These are phyloP conservation scores for Polygonum maritimum DNA, from an alignment of 148 eudicot genomes.

Conservation along the genomic window DNA sequence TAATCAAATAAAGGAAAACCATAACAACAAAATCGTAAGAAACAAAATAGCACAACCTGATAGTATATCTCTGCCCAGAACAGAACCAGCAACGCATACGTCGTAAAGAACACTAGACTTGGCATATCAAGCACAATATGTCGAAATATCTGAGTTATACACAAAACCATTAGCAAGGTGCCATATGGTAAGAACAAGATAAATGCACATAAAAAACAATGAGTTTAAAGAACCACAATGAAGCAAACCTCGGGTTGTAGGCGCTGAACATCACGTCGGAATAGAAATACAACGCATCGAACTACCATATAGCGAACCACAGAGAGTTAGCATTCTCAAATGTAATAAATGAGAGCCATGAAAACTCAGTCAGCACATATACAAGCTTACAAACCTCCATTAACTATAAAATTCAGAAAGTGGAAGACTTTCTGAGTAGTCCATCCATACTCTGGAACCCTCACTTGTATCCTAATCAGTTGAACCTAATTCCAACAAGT, in stretches of 20 bases:
- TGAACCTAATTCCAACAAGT: slow-evolving; percentile 44
- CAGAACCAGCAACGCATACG: slow-evolving; percentile 79
- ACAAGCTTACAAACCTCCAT: slow-evolving; percentile 58
- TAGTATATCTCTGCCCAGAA: slow-evolving; percentile 99
- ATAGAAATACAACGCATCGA: slow-evolving; percentile 68
- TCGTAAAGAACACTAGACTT: slow-evolving; percentile 90
- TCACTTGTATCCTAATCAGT: slow-evolving; percentile 81
- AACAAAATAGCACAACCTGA: slow-evolving; percentile 39
- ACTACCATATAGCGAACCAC: slow-evolving; percentile 34
- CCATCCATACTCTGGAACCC: slow-evolving; percentile 99
- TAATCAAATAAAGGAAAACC: not conserved
- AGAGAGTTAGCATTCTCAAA: not conserved
- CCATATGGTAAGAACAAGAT: not conserved
- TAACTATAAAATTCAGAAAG: slow-evolving; percentile 86
- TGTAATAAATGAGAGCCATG: too few species aligned
- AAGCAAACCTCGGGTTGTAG: slow-evolving; percentile 65
- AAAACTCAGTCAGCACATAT: not conserved
- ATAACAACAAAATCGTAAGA: too few species aligned
- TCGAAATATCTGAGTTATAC: slow-evolving; percentile 50
- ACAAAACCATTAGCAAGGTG: slow-evolving; percentile 1
- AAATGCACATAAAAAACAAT: not conserved
- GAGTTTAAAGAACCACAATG: not conserved
- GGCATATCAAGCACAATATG: slow-evolving; percentile 87
- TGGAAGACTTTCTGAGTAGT: slow-evolving; percentile 99
- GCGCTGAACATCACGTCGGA: slow-evolving; percentile 72